A percentile compares a stretch with the other conserved stretches of the same genome.
phyloP scores from a whole-genome alignment of 768 basidiomycete genomes.

The Rubroboletus satanas region DNA sequence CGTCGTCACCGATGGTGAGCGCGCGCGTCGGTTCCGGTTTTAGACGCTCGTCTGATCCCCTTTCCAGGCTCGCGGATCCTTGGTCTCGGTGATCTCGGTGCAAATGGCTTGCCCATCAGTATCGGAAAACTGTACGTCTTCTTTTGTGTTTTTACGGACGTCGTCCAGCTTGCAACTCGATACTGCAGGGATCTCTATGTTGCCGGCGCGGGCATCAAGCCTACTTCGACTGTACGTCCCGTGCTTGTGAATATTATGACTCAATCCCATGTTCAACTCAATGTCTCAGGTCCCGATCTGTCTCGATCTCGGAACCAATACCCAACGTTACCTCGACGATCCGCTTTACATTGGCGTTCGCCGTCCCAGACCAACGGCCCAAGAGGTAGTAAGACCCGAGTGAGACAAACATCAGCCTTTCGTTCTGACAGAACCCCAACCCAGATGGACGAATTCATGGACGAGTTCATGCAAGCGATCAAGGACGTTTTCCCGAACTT shows the following conservation, averaged over 20 bases:
- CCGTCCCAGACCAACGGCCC: conserved; percentile 43
- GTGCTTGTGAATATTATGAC: not conserved
- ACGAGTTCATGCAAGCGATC: conserved; percentile 72
- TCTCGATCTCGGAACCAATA: conserved; percentile 77
- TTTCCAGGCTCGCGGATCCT: conserved; percentile 62
- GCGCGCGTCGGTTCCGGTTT: not conserved
- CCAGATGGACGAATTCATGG: conserved; percentile 71
- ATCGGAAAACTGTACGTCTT: conserved; percentile 61
- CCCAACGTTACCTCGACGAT: conserved; percentile 58
- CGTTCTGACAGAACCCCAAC: not conserved
- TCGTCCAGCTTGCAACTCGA: not conserved
- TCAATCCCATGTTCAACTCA: not conserved
- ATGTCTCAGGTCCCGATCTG: conserved; percentile 52
- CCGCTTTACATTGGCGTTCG: conserved; percentile 74
- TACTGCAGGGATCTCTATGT: conserved; percentile 56
- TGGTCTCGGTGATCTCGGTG: conserved; percentile 51
- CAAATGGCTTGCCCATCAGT: conserved; percentile 49
- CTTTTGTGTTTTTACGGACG: conserved; percentile 17
- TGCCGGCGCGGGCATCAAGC: conserved; percentile 64
- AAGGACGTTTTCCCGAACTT: conserved; percentile 59
- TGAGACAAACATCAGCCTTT: not conserved
- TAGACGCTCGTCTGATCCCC: not conserved
- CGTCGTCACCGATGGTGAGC: conserved; percentile 71
- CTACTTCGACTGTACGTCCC: conserved; percentile 39
- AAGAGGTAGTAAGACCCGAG: conserved; percentile 36